Base-by-base conservation (phyloP, 2,329 filamentous ascomycete genomes). In the Pseudogymnoascus sp. region DNA sequence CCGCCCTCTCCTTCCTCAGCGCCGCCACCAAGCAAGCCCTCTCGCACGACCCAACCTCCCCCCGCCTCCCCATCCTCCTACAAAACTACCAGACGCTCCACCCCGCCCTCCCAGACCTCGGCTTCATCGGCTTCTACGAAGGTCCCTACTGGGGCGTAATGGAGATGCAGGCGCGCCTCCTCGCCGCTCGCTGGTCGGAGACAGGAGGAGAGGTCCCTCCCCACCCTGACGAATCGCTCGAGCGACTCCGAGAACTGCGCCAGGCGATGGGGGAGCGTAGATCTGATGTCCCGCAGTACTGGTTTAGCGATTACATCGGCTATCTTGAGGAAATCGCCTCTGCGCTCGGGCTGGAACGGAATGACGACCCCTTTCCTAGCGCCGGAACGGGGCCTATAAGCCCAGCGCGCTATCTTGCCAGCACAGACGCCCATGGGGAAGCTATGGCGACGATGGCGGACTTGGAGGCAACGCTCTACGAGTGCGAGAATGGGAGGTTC, bases 61-160 rank as follows among this genome's bases (percentile, higher is more conserved):
- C 67, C 19, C 72, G 77, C 15, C 79, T 87, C 17, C 86, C 87
- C 0, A 72, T 90, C 1, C 82, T 88, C 0, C 78, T 95, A 0
- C 84, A 87, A 17, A 86, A 88, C 61, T 86, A 90, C 67, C 84
- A 83, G 1, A 87, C 86, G 0, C 78, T 87, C 63, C 83, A 87
- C 64, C 80, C 82, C 0, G 76, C 79, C 0, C 74, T 92, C 0
- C 82, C 87, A 0, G 83, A 82, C 4, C 76, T 95, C 0, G 90
- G 89, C 0, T 93, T 95, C 69, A 87, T 95, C 0, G 91, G 91
- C 0, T 91, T 92, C 74, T 96, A 95, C 71, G 83, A 91, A 65
- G 89, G 89, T 0, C 89, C 90, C 0, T 95, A 91, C 73, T 95
- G 91, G 91, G 88, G 88, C 0, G 86, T 92, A 0, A 91, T 93